Percentiles rank a stretch among this genome's conserved stretches.
These are phyloP conservation scores for Aspergillus felis DNA, from an alignment of 2,329 filamentous ascomycete species.

Conservation along the genomic window DNA sequence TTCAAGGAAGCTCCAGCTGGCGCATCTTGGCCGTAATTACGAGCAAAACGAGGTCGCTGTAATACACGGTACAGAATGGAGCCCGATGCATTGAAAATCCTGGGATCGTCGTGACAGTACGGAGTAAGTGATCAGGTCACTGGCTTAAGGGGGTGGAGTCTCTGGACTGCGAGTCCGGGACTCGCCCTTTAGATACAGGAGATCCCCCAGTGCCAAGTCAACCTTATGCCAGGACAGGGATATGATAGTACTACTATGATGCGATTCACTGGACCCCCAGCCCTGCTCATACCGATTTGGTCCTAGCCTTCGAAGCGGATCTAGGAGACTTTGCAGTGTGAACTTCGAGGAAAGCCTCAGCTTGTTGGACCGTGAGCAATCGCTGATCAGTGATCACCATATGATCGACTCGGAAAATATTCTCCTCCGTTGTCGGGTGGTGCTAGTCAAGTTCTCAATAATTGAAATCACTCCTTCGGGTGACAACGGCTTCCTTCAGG, in stretches of 20 bases:
- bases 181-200: neutral
- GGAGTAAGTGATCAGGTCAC: neutral
- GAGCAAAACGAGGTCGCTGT: neutral
- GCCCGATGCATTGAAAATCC: neutral
- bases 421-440: neutral
- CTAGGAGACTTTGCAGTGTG: neutral
- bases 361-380: neutral
- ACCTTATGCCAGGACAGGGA: conserved; percentile 15
- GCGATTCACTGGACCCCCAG: neutral
- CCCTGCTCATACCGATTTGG: neutral
- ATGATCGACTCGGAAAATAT: conserved; percentile 6
- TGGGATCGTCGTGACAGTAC: neutral
- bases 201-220: conserved; percentile 16
- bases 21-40: too few species aligned
- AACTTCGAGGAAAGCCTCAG: neutral
- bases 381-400: neutral
- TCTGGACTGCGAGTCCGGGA: neutral
- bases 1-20: too few species aligned
- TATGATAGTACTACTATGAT: conserved; percentile 1
- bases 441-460: conserved; percentile 14
- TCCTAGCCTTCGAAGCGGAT: neutral
- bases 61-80: neutral
- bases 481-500: conserved; percentile 21
- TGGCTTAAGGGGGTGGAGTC: neutral
- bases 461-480: conserved; percentile 19